A percentile compares a stretch with the other conserved stretches of the same genome.
Conservation (phyloP, 495 filamentous ascomycete species). For the Podospora fimiseda region DNA sequence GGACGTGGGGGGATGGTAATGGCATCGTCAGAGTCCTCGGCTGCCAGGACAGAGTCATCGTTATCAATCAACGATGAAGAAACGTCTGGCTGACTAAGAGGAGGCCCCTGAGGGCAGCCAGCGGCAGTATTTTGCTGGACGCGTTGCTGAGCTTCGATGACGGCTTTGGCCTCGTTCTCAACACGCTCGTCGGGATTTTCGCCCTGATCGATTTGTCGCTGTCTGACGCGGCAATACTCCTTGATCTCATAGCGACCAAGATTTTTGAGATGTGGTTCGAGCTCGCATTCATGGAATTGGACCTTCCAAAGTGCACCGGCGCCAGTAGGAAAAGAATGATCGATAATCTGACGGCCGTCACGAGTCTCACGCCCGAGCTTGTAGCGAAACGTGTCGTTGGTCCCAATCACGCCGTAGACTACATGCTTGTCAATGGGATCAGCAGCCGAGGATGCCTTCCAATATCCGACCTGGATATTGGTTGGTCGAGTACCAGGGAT, state of each 20-base stretch:
- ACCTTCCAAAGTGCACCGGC: slow-evolving; percentile 48
- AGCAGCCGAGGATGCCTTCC: slow-evolving; percentile 37
- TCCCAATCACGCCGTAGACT: slow-evolving; percentile 45
- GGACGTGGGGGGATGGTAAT: slow-evolving; percentile 9
- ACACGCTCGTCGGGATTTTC: slow-evolving; percentile 39
- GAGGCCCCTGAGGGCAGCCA: background rate
- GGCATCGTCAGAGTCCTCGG: background rate
- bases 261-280: slow-evolving; percentile 39
- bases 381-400: slow-evolving; percentile 49
- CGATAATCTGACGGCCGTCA: slow-evolving; percentile 36
- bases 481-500: slow-evolving; percentile 35
- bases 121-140: slow-evolving; percentile 24
- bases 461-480: slow-evolving; percentile 45
- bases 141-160: slow-evolving; percentile 39
- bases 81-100: too few species aligned
- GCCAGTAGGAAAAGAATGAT: slow-evolving; percentile 45
- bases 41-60: slow-evolving; percentile 4
- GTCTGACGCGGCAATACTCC: slow-evolving; percentile 48
- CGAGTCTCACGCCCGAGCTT: slow-evolving; percentile 46
- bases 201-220: slow-evolving; percentile 40
- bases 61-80: background rate
- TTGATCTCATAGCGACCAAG: slow-evolving; percentile 45
- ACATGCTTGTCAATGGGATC: slow-evolving; percentile 42
- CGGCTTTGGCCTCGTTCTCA: slow-evolving; percentile 42
- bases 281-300: slow-evolving; percentile 46